Conservation (phyloP, 768 basidiomycete genomes). For the Lactarius psammicola region DNA sequence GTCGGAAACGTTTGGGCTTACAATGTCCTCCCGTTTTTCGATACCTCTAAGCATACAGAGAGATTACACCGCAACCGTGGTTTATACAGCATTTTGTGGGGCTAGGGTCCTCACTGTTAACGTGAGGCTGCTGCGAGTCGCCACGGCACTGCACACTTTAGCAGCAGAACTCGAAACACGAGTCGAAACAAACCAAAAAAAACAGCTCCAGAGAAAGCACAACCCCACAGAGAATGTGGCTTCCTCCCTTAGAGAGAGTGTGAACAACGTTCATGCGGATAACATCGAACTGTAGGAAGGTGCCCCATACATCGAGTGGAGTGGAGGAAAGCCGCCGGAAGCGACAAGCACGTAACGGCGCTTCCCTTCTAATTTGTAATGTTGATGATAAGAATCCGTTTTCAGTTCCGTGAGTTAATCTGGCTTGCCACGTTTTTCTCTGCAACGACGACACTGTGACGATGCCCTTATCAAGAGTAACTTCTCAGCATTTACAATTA, state of each 20-base stretch:
- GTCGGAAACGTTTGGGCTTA: background rate
- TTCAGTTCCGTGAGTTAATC: slow-evolving; percentile 1
- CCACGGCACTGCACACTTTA: background rate
- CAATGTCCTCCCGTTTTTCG: background rate
- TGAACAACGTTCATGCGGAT: background rate
- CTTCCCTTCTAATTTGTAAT: background rate
- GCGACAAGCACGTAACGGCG: background rate
- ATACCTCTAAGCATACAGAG: background rate
- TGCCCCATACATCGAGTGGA: background rate
- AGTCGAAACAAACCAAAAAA: background rate
- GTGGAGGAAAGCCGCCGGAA: background rate
- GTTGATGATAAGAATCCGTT: background rate
- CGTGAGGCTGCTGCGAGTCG: background rate
- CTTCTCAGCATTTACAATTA: background rate
- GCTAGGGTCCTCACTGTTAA: background rate
- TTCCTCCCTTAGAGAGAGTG: background rate
- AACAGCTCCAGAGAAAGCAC: background rate
- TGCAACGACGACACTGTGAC: background rate
- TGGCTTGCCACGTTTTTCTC: background rate
- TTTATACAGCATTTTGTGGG: slow-evolving; percentile 2
- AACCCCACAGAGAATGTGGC: background rate
- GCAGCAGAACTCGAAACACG: slow-evolving; percentile 1
- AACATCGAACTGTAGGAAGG: background rate
- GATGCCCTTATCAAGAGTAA: background rate
- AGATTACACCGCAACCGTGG: background rate